Evolutionary conservation across 495 filamentous ascomycete species (phyloP).

Genomic region (Penicillium desertorum): DNA sequence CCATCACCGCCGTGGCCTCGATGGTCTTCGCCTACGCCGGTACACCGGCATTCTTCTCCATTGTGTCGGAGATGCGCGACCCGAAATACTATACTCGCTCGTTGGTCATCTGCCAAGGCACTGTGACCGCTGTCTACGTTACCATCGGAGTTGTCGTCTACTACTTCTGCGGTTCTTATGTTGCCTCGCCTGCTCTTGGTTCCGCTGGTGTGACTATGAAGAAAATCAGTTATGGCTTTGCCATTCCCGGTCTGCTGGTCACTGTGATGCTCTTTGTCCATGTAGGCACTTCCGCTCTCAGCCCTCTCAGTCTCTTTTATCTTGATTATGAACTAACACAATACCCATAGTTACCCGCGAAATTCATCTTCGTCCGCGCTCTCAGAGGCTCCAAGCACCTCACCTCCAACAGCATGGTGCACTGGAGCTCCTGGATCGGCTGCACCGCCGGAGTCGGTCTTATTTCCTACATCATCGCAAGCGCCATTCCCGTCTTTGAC

Average conservation of each 20-base stretch:
- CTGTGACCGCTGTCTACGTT: conserved; percentile 62
- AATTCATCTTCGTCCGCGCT: conserved; percentile 61
- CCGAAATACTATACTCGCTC: conserved; percentile 60
- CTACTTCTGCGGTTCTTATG: conserved; percentile 64
- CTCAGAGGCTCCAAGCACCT: conserved; percentile 54
- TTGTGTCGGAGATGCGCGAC: conserved; percentile 73
- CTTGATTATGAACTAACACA: conserved; percentile 35
- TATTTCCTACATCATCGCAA: conserved; percentile 66
- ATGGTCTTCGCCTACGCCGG: conserved; percentile 66
- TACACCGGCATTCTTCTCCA: conserved; percentile 66
- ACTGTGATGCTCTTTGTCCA: conserved; percentile 33
- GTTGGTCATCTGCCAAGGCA: conserved; percentile 44
- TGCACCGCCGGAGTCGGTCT: conserved; percentile 57
- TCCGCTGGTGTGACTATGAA: conserved; percentile 60
- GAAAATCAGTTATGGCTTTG: conserved; percentile 72
- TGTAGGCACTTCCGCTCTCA: conserved; percentile 17
- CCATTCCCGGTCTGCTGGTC: conserved; percentile 56
- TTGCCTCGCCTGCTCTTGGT: conserved; percentile 67
- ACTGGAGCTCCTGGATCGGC: conserved; percentile 59
- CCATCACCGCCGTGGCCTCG: conserved; percentile 63
- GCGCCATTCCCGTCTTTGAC: conserved; percentile 69
- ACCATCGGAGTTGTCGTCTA: conserved; percentile 67
- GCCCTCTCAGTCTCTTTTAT: not conserved
- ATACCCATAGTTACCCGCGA: conserved; percentile 37
- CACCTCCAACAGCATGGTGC: conserved; percentile 55